Conservation (phyloP, 2,329 filamentous ascomycete genomes). For the Exophiala bonariae region DNA sequence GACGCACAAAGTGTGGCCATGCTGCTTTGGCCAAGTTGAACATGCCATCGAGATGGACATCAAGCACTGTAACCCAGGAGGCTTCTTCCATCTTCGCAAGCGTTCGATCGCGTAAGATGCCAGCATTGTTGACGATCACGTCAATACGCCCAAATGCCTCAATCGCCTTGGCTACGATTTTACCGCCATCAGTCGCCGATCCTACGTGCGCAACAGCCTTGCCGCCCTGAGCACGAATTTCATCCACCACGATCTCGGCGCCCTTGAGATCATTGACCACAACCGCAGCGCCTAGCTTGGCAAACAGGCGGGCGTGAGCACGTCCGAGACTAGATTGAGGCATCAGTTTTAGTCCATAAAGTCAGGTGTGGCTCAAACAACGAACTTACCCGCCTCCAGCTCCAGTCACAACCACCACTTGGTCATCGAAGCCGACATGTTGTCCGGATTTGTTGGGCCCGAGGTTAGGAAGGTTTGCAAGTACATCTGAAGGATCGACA, state of each 20-base stretch:
- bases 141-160: conserved; percentile 21
- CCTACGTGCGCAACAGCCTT: conserved; percentile 98
- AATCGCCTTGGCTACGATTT: conserved; percentile 54
- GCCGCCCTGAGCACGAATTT: conserved; percentile 74
- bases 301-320: no score
- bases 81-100: conserved; percentile 98
- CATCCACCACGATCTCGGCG: conserved; percentile 50
- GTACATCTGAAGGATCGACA: no score
- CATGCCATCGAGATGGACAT: conserved; percentile 86
- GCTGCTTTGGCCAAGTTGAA: conserved; percentile 94
- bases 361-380: no score
- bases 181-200: conserved; percentile 75
- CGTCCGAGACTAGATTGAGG: no score
- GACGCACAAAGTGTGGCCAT: conserved; percentile 96
- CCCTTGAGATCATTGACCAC: conserved; percentile 84
- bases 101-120: conserved; percentile 75
- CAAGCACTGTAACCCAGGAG: conserved; percentile 94
- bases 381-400: no score
- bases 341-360: no score
- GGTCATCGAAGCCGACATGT: no score
- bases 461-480: no score
- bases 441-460: no score
- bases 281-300: conserved; percentile 72
- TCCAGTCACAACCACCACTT: no score
- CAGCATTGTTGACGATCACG: conserved; percentile 31